Percentiles rank a stretch among this genome's conserved stretches.
Evolutionary conservation across 129 eudicot genomes (phyloP).

Genomic region (Smallanthus sonchifolius): DNA sequence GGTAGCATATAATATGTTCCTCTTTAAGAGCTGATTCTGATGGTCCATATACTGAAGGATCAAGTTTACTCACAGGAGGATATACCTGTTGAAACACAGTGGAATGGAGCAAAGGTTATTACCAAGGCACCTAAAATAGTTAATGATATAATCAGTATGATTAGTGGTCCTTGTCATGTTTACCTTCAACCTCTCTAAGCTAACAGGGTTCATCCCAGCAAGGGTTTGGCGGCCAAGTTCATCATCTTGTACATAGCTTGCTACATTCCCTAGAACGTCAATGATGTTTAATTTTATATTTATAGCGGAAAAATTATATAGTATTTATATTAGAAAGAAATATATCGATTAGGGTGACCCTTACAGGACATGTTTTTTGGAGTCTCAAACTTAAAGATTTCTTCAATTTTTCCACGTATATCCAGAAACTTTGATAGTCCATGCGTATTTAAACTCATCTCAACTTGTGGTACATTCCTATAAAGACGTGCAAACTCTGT

Average conservation of each 20-base stretch:
- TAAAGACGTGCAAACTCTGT: conserved; percentile 43
- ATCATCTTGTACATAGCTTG: conserved; percentile 67
- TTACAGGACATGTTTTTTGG: conserved; percentile 63
- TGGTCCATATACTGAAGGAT: conserved; percentile 63
- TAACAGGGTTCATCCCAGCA: conserved; percentile 46
- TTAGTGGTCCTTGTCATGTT: background rate
- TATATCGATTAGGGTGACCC: conserved; percentile 1
- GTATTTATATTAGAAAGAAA: background rate
- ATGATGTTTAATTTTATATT: background rate
- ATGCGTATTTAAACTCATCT: background rate
- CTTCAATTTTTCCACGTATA: conserved; percentile 52
- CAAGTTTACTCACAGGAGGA: conserved; percentile 74
- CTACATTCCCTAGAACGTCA: conserved; percentile 37
- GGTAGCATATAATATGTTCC: conserved; percentile 59
- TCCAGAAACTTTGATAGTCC: conserved; percentile 12
- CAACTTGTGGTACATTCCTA: conserved; percentile 37
- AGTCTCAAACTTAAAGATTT: conserved; percentile 63
- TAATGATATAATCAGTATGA: background rate
- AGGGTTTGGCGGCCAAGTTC: conserved; percentile 81
- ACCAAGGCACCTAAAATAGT: background rate
- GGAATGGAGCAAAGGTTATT: background rate
- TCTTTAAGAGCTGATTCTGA: conserved; percentile 66
- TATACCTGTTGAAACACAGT: conserved; percentile 25
- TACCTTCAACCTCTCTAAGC: conserved; percentile 6
- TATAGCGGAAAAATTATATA: background rate